Base-by-base conservation (phyloP, 495 filamentous ascomycete genomes). In the Chaetomium tenue region DNA sequence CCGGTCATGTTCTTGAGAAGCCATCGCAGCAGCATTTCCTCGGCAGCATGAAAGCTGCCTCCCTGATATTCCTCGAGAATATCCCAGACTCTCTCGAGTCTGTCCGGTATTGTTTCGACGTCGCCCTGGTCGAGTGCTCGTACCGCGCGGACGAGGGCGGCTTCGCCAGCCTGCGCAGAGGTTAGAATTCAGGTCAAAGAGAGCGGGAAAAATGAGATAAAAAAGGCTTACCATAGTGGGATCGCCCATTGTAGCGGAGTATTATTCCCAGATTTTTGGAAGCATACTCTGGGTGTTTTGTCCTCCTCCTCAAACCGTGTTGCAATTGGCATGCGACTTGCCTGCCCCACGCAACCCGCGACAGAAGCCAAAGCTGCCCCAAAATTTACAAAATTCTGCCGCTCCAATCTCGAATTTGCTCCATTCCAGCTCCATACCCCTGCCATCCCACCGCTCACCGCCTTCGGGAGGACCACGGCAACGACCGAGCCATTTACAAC, bases 1-100 rank as follows among this genome's bases (percentile, higher is more conserved):
- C 78, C 76, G 39, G 73, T 75, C 79, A 81, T 82, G 52, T 77
- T 72, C 64, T 83, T 81, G 26, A 82, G 76, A 30, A 83, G 73
- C 76, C 77, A 80, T 71, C 79, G 76, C 63, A 81, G 54, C 66
- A 80, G 74, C 65, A 74, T 81, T 58, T 80, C 77, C 68, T 83
- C 78, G 40, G 77, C 77, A 9, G 75, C 78, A 58, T 81, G 76
- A 46, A 79, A 77, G 59, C 65, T 71, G n/a, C 72, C 72, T 20
- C 66, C 63, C 6, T 64, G 68, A 26, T 71, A 67, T 15, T 71
- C 65, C 12, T 72, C 66, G 7, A 80, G 68, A 40, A 70, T 63
- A 12, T 66, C 55, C 77, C 76, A 79, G 26, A 82, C 58, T 44
- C 68, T 64, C 42, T 73, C 71, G 39, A 82, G 74, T 46, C 74